Percentiles rank a stretch among this genome's conserved stretches.
These are phyloP conservation scores for Nyssa sinensis DNA, from an alignment of 148 eudicot species.

Conservation along the genomic window DNA sequence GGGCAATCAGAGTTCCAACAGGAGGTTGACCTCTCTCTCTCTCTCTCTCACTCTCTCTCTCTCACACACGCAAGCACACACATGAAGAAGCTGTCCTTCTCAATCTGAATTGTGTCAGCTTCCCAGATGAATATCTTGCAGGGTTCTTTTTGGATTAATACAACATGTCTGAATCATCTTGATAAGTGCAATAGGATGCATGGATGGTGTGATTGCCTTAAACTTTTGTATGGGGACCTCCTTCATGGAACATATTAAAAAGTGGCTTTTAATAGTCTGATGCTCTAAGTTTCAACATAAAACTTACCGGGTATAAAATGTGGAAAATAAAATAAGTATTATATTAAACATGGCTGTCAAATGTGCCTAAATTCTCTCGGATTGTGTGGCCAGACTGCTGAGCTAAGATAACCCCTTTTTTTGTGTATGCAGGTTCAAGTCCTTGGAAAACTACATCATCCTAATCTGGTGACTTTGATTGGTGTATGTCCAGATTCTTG, in stretches of 20 bases:
- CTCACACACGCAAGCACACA: not conserved
- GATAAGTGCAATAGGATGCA: not conserved
- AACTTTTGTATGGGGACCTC: not conserved
- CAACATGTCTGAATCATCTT: not conserved
- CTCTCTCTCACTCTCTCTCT: not conserved
- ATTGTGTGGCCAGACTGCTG: not conserved
- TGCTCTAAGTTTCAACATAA: not conserved
- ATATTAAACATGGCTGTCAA: not conserved
- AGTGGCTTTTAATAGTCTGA: not conserved
- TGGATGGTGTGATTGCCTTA: not conserved
- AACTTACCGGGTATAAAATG: not conserved
- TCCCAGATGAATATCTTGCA: not conserved
- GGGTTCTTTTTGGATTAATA: not conserved
- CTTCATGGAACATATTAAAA: not conserved
- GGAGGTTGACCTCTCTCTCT: constrained; percentile 43
- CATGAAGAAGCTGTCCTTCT: not conserved
- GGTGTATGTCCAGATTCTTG: constrained; percentile 83
- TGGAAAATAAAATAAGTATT: not conserved
- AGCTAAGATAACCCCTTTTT: not conserved
- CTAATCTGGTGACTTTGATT: constrained; percentile 60
- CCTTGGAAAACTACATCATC: constrained; percentile 65
- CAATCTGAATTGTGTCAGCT: not conserved
- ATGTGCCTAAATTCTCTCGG: not conserved
- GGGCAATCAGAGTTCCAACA: constrained; percentile 58
- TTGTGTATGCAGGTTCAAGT: constrained; percentile 50